Conservation (phyloP, 2,329 filamentous ascomycete genomes). For the Diaporthe sp. region DNA sequence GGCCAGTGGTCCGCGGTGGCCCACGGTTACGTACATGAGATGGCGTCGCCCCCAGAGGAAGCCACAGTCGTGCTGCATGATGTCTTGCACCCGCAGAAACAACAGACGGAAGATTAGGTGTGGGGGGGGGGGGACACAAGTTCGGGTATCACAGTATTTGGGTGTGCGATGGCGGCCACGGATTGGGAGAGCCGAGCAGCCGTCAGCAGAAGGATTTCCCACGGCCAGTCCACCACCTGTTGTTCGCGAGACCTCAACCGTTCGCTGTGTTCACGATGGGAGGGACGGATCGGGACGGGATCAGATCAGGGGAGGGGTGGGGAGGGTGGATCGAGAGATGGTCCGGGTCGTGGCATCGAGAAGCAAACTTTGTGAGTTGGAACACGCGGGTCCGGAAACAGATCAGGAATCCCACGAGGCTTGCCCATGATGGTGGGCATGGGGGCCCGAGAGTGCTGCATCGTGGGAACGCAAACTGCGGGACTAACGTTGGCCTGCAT, state of each 20-base stretch:
- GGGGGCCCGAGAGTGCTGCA: constrained; percentile 11
- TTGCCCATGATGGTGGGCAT: background rate
- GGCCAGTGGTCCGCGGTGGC: background rate
- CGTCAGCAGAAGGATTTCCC: background rate
- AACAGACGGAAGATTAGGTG: background rate
- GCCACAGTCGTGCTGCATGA: constrained; percentile 32
- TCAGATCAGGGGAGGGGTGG: constrained; percentile 11
- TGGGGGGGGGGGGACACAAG: background rate
- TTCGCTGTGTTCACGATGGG: background rate
- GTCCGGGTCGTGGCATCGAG: constrained; percentile 6
- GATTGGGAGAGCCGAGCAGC: constrained; percentile 4
- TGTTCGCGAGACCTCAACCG: background rate
- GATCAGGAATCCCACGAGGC: background rate
- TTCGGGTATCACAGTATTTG: constrained; percentile 8
- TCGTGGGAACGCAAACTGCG: constrained; percentile 12
- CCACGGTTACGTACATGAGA: constrained; percentile 32
- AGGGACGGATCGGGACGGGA: constrained; percentile 30
- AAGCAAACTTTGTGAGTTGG: constrained; percentile 13
- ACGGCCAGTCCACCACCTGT: background rate
- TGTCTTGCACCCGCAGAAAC: constrained; percentile 36
- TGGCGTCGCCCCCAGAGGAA: background rate
- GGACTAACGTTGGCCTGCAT: constrained; percentile 27
- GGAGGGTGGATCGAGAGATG: background rate
- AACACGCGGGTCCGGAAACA: background rate
- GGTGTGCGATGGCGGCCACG: constrained; percentile 23